Evolutionary conservation across 2,329 filamentous ascomycete genomes (phyloP), one percentile per base, ranked within the genome.

Genomic region (Fusarium sp.): DNA sequence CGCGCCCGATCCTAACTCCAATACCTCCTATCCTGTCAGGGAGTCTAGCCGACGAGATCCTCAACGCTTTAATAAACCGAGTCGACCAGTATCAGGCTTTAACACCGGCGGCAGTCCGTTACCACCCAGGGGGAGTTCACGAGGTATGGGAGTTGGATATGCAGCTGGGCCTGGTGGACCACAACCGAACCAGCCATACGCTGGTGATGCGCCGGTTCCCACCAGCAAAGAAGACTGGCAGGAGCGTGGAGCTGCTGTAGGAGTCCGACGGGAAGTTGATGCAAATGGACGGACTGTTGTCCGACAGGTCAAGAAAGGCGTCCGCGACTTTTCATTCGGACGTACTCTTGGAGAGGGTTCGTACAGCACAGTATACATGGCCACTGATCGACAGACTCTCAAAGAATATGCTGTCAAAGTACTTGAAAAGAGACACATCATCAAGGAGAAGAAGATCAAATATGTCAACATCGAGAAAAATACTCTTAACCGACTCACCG

Each of bases 381-480:
- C 94, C 37, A 97, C 94, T 6, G 96, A 99, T 79, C 90, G 95
- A 65, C 93, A 97, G 79, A 97, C 93, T 2, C 83, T 97, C 60
- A 97, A 97, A 75, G 95, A 99, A 79, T 98, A 98, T 77, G 96
- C 96, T 28, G 94, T 99, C 81, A 99, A 99, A 79, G 95, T 99
- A 16, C 87, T 99, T 46, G 96, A 99, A 81, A 99, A 99, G 82
- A 89, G 94, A 75, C 96, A 99, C 79, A 99, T 99, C 76, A 99
- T 99, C 84, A 99, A 98, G 81, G 96, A 99, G 82, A 98, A 97
- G 81, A 99, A 99, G 85, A 97, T 99, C 76, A 99, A 99, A 85
- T 99, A 99, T 77, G 96, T 99, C 80, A 99, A 98, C 80, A 99
- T 99, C 74, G 96, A 99, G 80, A 97, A 97, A 82, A 95, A 99